phyloP scores from a whole-genome alignment of 495 filamentous ascomycete genomes.

The Ramalina peruviana region DNA sequence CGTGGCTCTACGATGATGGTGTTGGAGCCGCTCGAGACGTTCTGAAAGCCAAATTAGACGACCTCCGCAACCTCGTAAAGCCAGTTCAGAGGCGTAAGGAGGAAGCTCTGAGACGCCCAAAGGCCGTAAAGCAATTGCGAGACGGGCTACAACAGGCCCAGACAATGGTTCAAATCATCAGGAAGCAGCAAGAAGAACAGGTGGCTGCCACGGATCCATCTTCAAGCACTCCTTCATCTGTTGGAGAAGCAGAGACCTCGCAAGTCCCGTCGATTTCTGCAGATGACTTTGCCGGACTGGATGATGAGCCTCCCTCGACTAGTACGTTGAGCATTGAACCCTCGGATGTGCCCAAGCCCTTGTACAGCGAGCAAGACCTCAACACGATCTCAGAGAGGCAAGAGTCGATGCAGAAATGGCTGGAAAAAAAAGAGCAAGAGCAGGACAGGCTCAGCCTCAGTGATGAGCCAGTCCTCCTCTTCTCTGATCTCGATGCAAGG shows the following conservation, averaged over 20 bases:
- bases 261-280: constrained; percentile 26
- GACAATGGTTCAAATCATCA: constrained; percentile 13
- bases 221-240: constrained; percentile 26
- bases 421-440: constrained; percentile 12
- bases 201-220: constrained; percentile 31
- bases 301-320: constrained; percentile 33
- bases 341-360: constrained; percentile 32
- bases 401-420: constrained; percentile 14
- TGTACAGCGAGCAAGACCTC: constrained; percentile 48
- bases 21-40: constrained; percentile 40
- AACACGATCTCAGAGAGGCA: constrained; percentile 18
- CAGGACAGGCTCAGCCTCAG: constrained; percentile 36
- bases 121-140: constrained; percentile 40
- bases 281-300: constrained; percentile 48
- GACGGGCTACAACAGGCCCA: constrained; percentile 40
- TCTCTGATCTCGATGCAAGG: constrained; percentile 46
- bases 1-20: constrained; percentile 87
- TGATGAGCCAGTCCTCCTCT: constrained; percentile 47
- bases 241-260: constrained; percentile 28
- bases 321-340: constrained; percentile 25
- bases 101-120: constrained; percentile 46
- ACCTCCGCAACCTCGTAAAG: constrained; percentile 48
- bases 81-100: constrained; percentile 42
- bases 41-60: constrained; percentile 33
- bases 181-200: constrained; percentile 12